A percentile compares a stretch with the other conserved stretches of the same genome.
Evolutionary conservation across 1,139 yeast species (phyloP).

Genomic region (Hyphopichia fennica): DNA sequence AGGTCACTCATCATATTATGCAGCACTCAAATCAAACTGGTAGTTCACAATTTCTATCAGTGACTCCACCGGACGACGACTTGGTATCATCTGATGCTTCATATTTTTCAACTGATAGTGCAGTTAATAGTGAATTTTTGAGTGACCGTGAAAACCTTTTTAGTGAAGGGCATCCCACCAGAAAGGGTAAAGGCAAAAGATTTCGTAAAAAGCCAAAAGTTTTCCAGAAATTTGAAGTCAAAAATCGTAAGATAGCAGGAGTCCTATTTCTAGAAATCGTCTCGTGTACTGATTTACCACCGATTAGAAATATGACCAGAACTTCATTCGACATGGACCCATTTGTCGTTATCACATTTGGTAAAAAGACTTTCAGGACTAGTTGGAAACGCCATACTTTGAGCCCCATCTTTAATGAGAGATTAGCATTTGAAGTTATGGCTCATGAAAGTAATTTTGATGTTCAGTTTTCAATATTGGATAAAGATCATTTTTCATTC

Average conservation of each 20-base stretch:
- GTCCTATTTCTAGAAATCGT: slow-evolving; percentile 75
- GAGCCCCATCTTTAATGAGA: slow-evolving; percentile 80
- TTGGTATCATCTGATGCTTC: slow-evolving; percentile 27
- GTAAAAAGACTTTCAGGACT: slow-evolving; percentile 83
- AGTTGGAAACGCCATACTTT: slow-evolving; percentile 82
- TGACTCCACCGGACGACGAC: slow-evolving; percentile 7
- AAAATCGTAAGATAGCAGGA: slow-evolving; percentile 56
- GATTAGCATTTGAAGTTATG: slow-evolving; percentile 74
- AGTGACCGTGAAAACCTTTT: slow-evolving; percentile 1
- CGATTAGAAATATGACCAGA: slow-evolving; percentile 57
- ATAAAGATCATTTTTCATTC: slow-evolving; percentile 77
- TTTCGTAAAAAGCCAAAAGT: slow-evolving; percentile 7
- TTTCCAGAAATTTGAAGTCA: slow-evolving; percentile 26
- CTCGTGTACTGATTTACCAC: slow-evolving; percentile 71
- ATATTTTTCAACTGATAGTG: slow-evolving; percentile 14
- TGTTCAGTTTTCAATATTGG: slow-evolving; percentile 71
- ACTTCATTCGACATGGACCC: slow-evolving; percentile 96
- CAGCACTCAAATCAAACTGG: neutral
- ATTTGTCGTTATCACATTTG: slow-evolving; percentile 87
- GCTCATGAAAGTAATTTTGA: slow-evolving; percentile 65
- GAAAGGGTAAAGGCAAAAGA: slow-evolving; percentile 5
- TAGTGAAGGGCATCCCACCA: slow-evolving; percentile 1
- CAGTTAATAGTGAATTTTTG: slow-evolving; percentile 6
- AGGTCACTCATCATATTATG: neutral
- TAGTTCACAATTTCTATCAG: neutral